These are phyloP conservation scores for Tetraselmis striata DNA, from an alignment of 139 green algal species.

Conservation along the genomic window DNA sequence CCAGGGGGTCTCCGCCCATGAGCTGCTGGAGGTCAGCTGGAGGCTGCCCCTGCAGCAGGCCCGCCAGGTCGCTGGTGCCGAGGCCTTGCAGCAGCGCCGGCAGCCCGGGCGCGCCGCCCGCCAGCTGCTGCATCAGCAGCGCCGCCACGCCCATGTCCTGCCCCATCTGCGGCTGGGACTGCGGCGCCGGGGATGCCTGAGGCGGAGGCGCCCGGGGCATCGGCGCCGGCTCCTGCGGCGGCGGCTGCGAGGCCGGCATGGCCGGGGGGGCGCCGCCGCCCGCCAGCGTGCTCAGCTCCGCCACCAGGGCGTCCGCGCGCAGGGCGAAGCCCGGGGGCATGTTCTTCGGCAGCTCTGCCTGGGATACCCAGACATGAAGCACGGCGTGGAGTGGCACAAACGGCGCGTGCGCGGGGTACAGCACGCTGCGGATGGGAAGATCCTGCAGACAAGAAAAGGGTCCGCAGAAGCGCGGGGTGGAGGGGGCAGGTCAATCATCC, in stretches of 20 bases:
- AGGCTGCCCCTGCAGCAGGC: not conserved
- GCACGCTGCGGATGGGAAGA: conserved; percentile 45
- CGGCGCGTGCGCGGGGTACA: conserved; percentile 18
- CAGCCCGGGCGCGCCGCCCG: not conserved
- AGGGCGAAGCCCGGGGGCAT: conserved; percentile 16
- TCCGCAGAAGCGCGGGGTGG: too few relatives aligned
- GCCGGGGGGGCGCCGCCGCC: not conserved
- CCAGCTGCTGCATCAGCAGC: not conserved
- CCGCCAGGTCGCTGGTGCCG: not conserved
- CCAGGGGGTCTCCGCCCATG: too few relatives aligned
- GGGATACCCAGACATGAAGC: conserved; percentile 42
- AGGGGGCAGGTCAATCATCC: too few relatives aligned
- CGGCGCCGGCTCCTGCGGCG: not conserved
- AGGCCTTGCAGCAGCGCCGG: not conserved
- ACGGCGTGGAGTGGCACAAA: conserved; percentile 44
- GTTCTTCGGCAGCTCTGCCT: not conserved
- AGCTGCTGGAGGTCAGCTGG: too few relatives aligned
- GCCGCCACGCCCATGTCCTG: not conserved
- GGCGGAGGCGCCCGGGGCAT: too few relatives aligned
- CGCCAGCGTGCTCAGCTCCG: not conserved
- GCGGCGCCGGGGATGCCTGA: not conserved
- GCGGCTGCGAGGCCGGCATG: not conserved
- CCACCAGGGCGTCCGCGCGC: not conserved
- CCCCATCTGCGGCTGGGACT: not conserved
- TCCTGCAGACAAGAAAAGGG: too few relatives aligned